These are phyloP conservation scores for Talaromyces marneffei DNA, from an alignment of 2,329 filamentous ascomycete genomes.

Conservation along the genomic window DNA sequence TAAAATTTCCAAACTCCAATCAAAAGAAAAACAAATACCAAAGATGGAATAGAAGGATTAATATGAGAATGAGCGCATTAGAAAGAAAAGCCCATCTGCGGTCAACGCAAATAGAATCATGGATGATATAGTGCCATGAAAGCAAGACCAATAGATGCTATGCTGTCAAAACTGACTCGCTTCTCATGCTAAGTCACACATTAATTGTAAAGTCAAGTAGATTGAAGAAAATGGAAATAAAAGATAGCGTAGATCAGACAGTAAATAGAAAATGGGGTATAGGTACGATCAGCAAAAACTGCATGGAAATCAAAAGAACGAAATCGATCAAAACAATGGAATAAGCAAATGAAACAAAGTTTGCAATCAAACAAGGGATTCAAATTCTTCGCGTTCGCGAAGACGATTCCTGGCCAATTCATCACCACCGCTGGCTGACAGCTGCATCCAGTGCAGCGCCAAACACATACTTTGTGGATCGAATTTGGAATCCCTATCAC, in stretches of 20 bases:
- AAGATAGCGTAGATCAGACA: neutral
- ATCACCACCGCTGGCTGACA: conserved; percentile 79
- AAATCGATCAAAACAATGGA: conserved; percentile 11
- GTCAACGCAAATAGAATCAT: conserved; percentile 1
- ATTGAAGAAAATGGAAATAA: neutral
- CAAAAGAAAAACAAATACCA: neutral
- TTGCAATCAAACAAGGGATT: conserved; percentile 47
- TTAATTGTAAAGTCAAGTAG: neutral
- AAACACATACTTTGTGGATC: conserved; percentile 89
- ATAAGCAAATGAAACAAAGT: conserved; percentile 15
- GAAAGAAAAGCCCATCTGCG: neutral
- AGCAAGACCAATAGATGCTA: neutral
- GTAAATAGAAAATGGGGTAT: conserved; percentile 14
- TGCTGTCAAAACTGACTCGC: neutral
- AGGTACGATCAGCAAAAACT: conserved; percentile 4
- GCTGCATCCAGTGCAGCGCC: conserved; percentile 95
- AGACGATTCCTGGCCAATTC: conserved; percentile 76
- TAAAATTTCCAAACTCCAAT: neutral
- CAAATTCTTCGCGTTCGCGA: conserved; percentile 62
- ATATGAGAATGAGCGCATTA: neutral
- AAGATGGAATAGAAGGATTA: neutral
- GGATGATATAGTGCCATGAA: neutral
- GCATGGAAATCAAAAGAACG: conserved; percentile 13
- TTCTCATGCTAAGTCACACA: conserved; percentile 1
- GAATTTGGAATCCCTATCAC: conserved; percentile 59